Evolutionary conservation across 192 early-diverging fungal species (phyloP), one percentile per base, ranked within the genome.

Genomic region (Rhizophagus clarus): DNA sequence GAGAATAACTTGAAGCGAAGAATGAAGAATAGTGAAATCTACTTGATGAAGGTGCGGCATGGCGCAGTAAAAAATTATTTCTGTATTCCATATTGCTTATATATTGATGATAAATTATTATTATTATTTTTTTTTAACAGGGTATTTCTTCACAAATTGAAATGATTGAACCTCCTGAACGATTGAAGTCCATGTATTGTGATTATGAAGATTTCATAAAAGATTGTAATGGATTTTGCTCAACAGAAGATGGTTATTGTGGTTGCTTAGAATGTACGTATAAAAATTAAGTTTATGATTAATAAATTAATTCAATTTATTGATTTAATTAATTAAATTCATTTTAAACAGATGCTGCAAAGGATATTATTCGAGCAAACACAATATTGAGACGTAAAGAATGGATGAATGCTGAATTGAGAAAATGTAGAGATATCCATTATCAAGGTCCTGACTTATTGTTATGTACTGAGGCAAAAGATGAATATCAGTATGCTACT

Each of bases 161-260:
- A 14, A 71, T 79, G 68, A 3, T 60, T 0, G 77, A 79, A 60
- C 77, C 77, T 15, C 67, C 64, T 10, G 77, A 71, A 34, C 31
- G 24, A 71, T 79, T 79, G 32, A 70, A 79, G 56, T 28, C 45
- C 24, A 79, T 79, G 77, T 79, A 79, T 71, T n/a, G 67, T 61
- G 77, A 70, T 56, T 79, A 79, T 79, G 77, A 79, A 37, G 77
- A 79, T 61, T 79, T 79, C 14, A 79, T 79, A 31, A 79, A 79
- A 37, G 68, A 79, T 79, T 79, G 68, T 31, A 71, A 79, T 37
- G 77, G 77, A 10, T 79, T 79, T 71, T 79, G 77, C 49, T 47
- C 61, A 32, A 79, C 77, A 26, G 77, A 79, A 24, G 77, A 79
- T 40, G 77, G 77, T 49, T 79, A 71, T 40, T 79, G 77, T 37